Percentiles rank a stretch among this genome's conserved stretches.
phyloP scores from a whole-genome alignment of 179 eudicot species.

The Silene coronaria region DNA sequence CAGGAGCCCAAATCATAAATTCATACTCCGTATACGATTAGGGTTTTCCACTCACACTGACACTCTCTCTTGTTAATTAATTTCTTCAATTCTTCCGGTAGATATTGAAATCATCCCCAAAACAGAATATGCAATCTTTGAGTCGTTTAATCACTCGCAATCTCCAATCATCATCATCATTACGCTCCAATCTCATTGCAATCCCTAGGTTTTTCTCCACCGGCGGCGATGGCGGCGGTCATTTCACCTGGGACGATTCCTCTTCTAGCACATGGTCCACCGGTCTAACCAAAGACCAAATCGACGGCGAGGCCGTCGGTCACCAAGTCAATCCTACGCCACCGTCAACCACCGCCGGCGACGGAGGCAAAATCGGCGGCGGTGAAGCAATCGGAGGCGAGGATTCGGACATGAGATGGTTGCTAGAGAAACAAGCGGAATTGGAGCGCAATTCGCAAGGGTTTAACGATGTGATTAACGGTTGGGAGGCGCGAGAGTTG shows the following conservation, averaged over 20 bases:
- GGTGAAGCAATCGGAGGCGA: too few relatives aligned
- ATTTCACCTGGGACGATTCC: conserved; percentile 22
- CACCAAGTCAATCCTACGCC: conserved; percentile 28
- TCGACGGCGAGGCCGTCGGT: conserved; percentile 76
- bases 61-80: too few relatives aligned
- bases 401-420: not conserved
- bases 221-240: conserved; percentile 18
- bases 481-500: conserved; percentile 39
- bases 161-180: conserved; percentile 7
- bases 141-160: conserved; percentile 26
- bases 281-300: conserved; percentile 73
- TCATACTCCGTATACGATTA: too few relatives aligned
- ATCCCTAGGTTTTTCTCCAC: conserved; percentile 32
- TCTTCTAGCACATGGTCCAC: conserved; percentile 58
- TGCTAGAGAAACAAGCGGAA: conserved; percentile 16
- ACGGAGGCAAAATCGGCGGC: not conserved
- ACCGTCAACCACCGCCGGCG: not conserved
- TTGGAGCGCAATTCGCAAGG: conserved; percentile 32
- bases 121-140: conserved; percentile 40
- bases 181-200: not conserved
- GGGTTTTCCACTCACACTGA: too few relatives aligned
- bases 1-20: too few relatives aligned
- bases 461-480: conserved; percentile 25
- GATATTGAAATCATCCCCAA: not conserved
- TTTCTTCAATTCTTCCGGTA: too few relatives aligned